Evolutionary conservation across 192 early-diverging fungal species (phyloP).

Genomic region (Kickxella alabastrina): DNA sequence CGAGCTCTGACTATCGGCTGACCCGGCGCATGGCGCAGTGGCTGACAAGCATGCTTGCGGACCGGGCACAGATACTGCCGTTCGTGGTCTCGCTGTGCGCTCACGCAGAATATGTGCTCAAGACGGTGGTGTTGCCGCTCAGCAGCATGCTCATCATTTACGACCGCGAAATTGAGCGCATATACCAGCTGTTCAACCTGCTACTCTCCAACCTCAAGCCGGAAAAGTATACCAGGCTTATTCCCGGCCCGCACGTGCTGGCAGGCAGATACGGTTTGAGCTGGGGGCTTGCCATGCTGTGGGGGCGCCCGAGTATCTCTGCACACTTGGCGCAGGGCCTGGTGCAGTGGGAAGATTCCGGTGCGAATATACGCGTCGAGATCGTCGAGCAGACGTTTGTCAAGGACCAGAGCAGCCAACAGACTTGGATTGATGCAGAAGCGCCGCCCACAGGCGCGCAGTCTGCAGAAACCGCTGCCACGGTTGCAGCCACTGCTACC

Average conservation of each 20-base stretch:
- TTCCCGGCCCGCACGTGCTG: conserved; percentile 39
- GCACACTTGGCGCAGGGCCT: conserved; percentile 17
- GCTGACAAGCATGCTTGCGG: conserved; percentile 28
- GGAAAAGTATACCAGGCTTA: conserved; percentile 28
- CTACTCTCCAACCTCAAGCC: conserved; percentile 38
- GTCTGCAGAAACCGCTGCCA: background rate
- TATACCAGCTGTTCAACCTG: conserved; percentile 46
- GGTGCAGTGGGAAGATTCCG: conserved; percentile 39
- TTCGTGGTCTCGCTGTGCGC: conserved; percentile 30
- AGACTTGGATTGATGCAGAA: background rate
- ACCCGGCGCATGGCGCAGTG: conserved; percentile 34
- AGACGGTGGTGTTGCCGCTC: conserved; percentile 22
- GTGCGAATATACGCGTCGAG: conserved; percentile 12
- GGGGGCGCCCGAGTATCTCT: conserved; percentile 39
- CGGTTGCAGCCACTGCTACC: background rate
- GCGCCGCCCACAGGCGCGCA: background rate
- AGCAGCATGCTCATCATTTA: conserved; percentile 38
- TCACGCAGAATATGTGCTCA: conserved; percentile 38
- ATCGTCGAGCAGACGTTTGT: conserved; percentile 10
- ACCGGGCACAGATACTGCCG: conserved; percentile 17
- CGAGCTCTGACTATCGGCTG: conserved; percentile 18
- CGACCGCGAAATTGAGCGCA: conserved; percentile 46
- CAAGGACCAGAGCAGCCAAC: background rate
- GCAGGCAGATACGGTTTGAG: conserved; percentile 23
- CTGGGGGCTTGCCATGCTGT: conserved; percentile 43